Percentiles rank a stretch among this genome's conserved stretches.
phyloP scores from a whole-genome alignment of 2,329 filamentous ascomycete species.

The Pyricularia sp. region DNA sequence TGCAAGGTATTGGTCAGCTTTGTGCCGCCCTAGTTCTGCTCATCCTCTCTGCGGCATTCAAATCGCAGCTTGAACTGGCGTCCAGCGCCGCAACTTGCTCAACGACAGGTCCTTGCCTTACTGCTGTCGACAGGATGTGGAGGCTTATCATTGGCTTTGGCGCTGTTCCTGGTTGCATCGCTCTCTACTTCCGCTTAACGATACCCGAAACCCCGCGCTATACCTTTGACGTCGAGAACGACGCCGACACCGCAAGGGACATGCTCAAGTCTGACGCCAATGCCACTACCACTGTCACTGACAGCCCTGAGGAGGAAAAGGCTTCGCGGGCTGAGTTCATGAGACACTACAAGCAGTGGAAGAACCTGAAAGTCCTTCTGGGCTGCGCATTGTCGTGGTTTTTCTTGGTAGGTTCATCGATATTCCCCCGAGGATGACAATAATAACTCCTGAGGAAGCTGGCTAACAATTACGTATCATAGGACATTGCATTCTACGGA shows the following conservation, averaged over 20 bases:
- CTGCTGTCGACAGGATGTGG: conserved; percentile 85
- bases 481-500: conserved; percentile 45
- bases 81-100: neutral
- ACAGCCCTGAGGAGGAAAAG: neutral
- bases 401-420: conserved; percentile 34
- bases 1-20: conserved; percentile 77
- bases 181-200: conserved; percentile 63
- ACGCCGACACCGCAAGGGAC: conserved; percentile 57
- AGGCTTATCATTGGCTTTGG: conserved; percentile 69
- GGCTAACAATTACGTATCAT: neutral
- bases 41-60: conserved; percentile 61
- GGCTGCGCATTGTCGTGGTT: conserved; percentile 76
- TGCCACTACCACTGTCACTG: neutral
- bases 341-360: conserved; percentile 56
- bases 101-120: conserved; percentile 40
- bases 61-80: conserved; percentile 16
- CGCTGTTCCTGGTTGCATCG: conserved; percentile 65
- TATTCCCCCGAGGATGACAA: neutral
- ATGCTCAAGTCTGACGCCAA: neutral
- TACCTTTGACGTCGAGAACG: conserved; percentile 68
- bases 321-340: conserved; percentile 61
- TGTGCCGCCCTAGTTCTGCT: conserved; percentile 62
- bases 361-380: conserved; percentile 50
- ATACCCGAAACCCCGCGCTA: conserved; percentile 83
- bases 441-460: neutral